Conservation (phyloP, 306 rosid genomes). For the Trifolium subterraneum region DNA sequence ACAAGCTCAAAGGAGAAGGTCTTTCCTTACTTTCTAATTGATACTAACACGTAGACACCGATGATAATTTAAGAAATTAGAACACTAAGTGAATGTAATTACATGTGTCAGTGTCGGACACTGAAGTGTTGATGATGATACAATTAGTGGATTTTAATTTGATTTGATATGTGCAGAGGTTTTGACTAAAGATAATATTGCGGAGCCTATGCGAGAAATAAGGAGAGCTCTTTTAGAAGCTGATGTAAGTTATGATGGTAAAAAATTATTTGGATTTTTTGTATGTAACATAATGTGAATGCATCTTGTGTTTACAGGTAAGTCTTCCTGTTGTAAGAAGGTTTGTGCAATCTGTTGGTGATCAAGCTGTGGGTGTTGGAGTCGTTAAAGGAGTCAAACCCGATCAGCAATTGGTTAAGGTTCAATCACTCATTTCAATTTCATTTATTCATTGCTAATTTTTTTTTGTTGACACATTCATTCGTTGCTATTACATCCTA, state of each 20-base stretch:
- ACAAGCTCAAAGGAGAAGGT: constrained; percentile 98
- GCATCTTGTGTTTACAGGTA: constrained; percentile 64
- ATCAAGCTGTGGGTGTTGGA: constrained; percentile 94
- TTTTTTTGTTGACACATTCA: no score
- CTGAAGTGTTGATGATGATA: background rate
- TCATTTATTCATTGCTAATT: background rate
- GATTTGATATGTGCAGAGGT: constrained; percentile 66
- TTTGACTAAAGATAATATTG: constrained; percentile 91
- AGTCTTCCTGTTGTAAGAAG: constrained; percentile 99
- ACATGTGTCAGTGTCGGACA: background rate
- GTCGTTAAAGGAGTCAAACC: constrained; percentile 87
- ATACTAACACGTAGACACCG: background rate
- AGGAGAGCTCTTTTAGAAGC: constrained; percentile 99
- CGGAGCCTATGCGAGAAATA: constrained; percentile 96
- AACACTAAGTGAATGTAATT: background rate
- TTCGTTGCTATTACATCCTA: no score
- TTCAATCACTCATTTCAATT: constrained; percentile 7
- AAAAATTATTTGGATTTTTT: constrained; percentile 28
- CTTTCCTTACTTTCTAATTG: no score
- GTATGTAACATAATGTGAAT: background rate
- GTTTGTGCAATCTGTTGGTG: constrained; percentile 89
- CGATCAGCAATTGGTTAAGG: constrained; percentile 98
- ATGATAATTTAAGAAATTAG: background rate
- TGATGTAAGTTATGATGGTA: constrained; percentile 70
- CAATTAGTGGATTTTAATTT: background rate